phyloP scores from a whole-genome alignment of 352 stramenopile species.

The Phytophthora meadii region DNA sequence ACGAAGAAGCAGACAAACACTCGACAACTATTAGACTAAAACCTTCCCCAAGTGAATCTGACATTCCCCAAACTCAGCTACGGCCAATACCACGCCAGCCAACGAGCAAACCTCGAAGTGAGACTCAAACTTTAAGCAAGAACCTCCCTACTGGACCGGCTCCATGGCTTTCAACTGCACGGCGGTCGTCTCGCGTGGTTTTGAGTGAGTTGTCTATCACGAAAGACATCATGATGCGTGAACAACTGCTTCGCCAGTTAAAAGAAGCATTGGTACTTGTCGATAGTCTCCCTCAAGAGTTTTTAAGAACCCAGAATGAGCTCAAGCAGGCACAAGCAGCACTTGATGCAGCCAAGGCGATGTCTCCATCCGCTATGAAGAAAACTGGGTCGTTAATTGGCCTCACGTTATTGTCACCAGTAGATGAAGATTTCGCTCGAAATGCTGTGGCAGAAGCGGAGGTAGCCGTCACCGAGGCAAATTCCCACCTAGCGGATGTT shows the following conservation, averaged over 20 bases:
- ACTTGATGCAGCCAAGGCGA: conserved; percentile 18
- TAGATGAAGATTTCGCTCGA: conserved; percentile 12
- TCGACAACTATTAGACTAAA: conserved; percentile 4
- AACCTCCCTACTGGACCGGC: neutral
- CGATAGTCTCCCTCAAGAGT: conserved; percentile 37
- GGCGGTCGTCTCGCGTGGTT: conserved; percentile 45
- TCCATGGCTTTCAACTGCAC: conserved; percentile 23
- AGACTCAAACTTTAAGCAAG: neutral
- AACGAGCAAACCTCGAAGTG: neutral
- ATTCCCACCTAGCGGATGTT: conserved; percentile 22
- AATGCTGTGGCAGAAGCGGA: conserved; percentile 15
- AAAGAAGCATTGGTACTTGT: conserved; percentile 32
- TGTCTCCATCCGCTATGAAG: conserved; percentile 30
- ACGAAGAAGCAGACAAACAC: neutral
- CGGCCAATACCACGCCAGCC: conserved; percentile 4
- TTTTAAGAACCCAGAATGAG: conserved; percentile 36
- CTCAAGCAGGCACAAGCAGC: conserved; percentile 22
- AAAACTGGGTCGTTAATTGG: conserved; percentile 30
- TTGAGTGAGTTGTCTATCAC: conserved; percentile 56
- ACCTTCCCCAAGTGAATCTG: conserved; percentile 20
- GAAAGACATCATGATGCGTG: conserved; percentile 68
- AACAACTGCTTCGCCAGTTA: conserved; percentile 61
- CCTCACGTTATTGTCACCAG: conserved; percentile 14
- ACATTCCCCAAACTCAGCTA: conserved; percentile 11
- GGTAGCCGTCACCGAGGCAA: conserved; percentile 13